A percentile compares a stretch with the other conserved stretches of the same genome.
Evolutionary conservation across 176 grass and related monocot species (phyloP).

Genomic region (Metroxylon sagu): DNA sequence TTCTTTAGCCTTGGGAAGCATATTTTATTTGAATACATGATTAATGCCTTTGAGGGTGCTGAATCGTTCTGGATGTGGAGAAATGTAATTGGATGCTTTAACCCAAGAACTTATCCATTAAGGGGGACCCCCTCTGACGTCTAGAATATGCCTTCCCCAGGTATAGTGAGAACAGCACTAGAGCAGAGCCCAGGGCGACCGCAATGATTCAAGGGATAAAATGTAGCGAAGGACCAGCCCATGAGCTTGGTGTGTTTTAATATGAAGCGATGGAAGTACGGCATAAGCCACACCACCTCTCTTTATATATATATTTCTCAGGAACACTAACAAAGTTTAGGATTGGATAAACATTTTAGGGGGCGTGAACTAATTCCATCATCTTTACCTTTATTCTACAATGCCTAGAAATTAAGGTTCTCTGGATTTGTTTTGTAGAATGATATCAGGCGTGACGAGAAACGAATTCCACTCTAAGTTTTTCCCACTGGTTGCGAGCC

Average conservation of each 20-base stretch:
- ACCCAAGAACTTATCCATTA: too few species aligned
- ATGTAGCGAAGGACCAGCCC: not conserved
- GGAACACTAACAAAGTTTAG: not conserved
- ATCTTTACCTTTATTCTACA: not conserved
- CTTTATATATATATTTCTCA: not conserved
- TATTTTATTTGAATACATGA: not conserved
- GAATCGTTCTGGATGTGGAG: not conserved
- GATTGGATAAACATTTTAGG: not conserved
- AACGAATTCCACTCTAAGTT: not conserved
- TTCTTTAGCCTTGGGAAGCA: conserved; percentile 9
- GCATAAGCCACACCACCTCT: not conserved
- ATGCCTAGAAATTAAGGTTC: not conserved
- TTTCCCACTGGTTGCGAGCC: not conserved
- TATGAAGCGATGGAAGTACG: not conserved
- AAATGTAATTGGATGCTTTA: too few species aligned
- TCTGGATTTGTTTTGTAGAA: not conserved
- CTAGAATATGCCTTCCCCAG: not conserved
- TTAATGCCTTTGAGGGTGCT: not conserved
- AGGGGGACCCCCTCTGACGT: too few species aligned
- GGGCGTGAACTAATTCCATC: not conserved
- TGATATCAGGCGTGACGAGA: not conserved
- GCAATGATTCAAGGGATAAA: not conserved
- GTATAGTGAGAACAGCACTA: not conserved
- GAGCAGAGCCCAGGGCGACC: not conserved
- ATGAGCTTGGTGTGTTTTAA: not conserved